Base-by-base conservation (phyloP, 768 basidiomycete species). In the Flagelloscypha sp. region DNA sequence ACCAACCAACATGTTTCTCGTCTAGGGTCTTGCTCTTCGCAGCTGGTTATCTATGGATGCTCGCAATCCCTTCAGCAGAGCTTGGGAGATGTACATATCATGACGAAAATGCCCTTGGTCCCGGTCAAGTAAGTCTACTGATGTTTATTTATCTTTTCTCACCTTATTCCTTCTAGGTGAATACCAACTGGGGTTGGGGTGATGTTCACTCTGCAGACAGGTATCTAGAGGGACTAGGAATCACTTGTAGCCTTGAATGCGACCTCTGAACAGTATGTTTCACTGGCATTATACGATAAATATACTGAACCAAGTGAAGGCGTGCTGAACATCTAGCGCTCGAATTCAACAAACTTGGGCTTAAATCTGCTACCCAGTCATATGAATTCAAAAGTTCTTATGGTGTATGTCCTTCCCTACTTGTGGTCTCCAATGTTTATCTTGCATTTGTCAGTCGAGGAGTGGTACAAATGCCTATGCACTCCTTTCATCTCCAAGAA, bases 71-170 rank as follows among this genome's bases (percentile, higher is more conserved):
- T 3, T 66, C 70, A 9, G 63, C 76, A 5, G 60, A 60, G 1
- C 65, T 93, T 4, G 79, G 76, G 12, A 69, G 76, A 43, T 55
- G 62, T 7, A 85, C 79, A 7, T 94, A 89, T 53, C 83, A 94
- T 33, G 90, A 94, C 54, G 95, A 99, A 62, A 95, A 98, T 55
- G 94, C 95, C 1, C 59, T 99, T 13, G 88, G 93, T 49, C 93
- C 95, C 7, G 81, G 74, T 5, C 90, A 94, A 65, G 93, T 93
- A 47, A 32, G 55, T 50, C 25, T 4, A 12, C 48, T 35, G 20
- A 17, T 8, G 35, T 24, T 10, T 42, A 6, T 39, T 30, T 28
- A 2, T 30, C n/a, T 33, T 32, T 23, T 15, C n/a, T 17, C 7
- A 13, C 18, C 11, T 31, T 12, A 31, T 21, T 36, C 20, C 7